phyloP scores from a whole-genome alignment of 2,329 filamentous ascomycete species.

The Paecilomyces sp. region DNA sequence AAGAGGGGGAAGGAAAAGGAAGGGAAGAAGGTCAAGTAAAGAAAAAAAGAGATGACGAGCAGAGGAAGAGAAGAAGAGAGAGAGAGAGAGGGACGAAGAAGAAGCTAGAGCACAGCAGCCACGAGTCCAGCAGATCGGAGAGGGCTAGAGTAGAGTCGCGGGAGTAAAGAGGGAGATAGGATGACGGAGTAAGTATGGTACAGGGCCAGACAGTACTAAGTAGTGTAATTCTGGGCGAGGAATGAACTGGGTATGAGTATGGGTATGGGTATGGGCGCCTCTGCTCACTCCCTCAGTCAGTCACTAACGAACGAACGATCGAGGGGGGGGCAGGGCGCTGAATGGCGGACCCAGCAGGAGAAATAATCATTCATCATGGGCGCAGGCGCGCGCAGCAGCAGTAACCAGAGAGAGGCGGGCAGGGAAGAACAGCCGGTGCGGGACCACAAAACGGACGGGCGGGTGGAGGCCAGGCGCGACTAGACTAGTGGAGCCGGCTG shows the following conservation, averaged over 20 bases:
- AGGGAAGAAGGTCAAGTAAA: constrained; percentile 1
- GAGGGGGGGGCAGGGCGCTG: neutral
- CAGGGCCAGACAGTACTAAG: neutral
- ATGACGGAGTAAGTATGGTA: neutral
- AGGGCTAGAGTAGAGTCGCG: too few species aligned
- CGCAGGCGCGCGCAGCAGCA: too few species aligned
- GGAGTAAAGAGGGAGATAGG: neutral
- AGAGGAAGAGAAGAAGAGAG: neutral
- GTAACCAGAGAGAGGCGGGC: neutral
- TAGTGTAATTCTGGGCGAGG: neutral
- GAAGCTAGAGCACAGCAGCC: too few species aligned
- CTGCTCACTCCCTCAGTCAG: neutral
- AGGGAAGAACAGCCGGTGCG: neutral
- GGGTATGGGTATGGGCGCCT: neutral
- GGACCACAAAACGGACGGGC: neutral
- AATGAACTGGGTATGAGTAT: neutral
- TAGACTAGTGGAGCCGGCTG: neutral
- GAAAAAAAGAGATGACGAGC: constrained; percentile 2
- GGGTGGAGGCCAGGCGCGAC: neutral
- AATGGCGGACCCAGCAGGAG: neutral
- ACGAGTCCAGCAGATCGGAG: neutral
- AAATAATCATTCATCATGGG: neutral
- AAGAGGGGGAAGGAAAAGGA: neutral
- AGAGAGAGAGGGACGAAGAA: neutral
- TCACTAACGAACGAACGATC: neutral